These are phyloP conservation scores for Fonsecaea erecta DNA, from an alignment of 2,329 filamentous ascomycete species.

Conservation along the genomic window DNA sequence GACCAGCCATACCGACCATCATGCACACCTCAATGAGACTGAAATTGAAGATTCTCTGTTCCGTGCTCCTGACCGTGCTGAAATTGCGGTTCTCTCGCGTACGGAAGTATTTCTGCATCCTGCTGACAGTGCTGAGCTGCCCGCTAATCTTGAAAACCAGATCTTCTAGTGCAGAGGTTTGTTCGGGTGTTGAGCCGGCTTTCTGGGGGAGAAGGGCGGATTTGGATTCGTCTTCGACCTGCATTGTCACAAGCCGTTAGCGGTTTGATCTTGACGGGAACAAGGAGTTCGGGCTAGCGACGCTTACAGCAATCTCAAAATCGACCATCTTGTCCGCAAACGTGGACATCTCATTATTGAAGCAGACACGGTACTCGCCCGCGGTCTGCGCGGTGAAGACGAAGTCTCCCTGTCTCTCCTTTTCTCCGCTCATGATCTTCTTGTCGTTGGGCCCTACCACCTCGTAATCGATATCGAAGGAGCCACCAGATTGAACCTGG, in stretches of 20 bases:
- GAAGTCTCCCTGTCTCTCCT: conserved; percentile 95
- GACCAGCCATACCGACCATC: conserved; percentile 90
- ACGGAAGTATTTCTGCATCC: conserved; percentile 99
- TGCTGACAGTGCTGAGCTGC: conserved; percentile 88
- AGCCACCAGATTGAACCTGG: conserved; percentile 95
- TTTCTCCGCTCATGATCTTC: conserved; percentile 80
- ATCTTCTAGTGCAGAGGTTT: conserved; percentile 87
- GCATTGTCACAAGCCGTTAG: conserved; percentile 20
- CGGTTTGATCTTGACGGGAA: conserved; percentile 28
- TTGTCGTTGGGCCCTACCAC: conserved; percentile 82
- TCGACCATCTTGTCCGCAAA: conserved; percentile 98
- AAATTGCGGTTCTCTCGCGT: conserved; percentile 99
- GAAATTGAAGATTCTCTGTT: conserved; percentile 95
- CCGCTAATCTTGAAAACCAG: conserved; percentile 93
- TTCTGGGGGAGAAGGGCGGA: conserved; percentile 78
- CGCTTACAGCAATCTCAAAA: conserved; percentile 92
- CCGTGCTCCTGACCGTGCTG: conserved; percentile 94
- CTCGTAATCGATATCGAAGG: conserved; percentile 93
- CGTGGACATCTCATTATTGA: conserved; percentile 97
- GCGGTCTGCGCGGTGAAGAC: conserved; percentile 89
- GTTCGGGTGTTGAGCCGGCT: conserved; percentile 84
- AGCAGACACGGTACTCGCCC: conserved; percentile 96
- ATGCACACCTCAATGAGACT: conserved; percentile 89
- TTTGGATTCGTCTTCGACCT: conserved; percentile 88
- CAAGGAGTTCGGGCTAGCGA: conserved; percentile 29